Base-by-base conservation (phyloP, 139 green algal species). In the Picochlorum sp. region DNA sequence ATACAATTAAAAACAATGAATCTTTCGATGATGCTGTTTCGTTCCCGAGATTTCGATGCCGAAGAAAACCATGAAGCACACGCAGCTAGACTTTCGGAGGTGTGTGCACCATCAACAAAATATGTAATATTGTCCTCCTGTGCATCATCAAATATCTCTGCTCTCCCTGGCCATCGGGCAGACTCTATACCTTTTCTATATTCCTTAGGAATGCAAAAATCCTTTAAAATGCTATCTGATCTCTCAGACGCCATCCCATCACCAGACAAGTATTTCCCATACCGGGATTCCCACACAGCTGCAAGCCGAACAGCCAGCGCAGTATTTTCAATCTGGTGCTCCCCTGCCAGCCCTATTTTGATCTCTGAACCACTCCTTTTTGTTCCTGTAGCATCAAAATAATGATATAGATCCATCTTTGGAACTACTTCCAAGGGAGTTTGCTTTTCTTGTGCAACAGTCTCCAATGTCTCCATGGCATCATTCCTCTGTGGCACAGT, bases 1-100 rank as follows among this genome's bases (percentile, higher is more conserved):
- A 92, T 92, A 78, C 88, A 96, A 79, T 97, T 93, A 86, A 98
- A 98, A 9, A 98, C 56, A 26, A 98, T 80, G 10, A 95, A 69
- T 10, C 67, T 62, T 54, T 81, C 71, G 30, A 59, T 56, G 62
- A 76, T 57, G 49, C 4, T 30, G 55, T 63, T 41, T 21, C 20
- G 6, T 7, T 21, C n/a, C 23, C 5, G 31, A 45, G 20, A 24
- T 57, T 52, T 68, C 28, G 24, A n/a, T 3, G 47, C 62, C 3
- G 73, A 68, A 1, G 71, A 77, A 78, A 98, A 98, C 94, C 94
- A 99, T 4, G 83, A 49, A 0, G 71, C 92, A 69, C 92, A 97
- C 11, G 77, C 78, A 2, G 66, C 78, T 81, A 97, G 91, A 79
- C 86, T 95, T 72, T 98, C 93, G 0, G 81, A 74, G 8, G 93